These are phyloP conservation scores for Eucalyptus globulus DNA, from an alignment of 345 rosid species.

Conservation along the genomic window DNA sequence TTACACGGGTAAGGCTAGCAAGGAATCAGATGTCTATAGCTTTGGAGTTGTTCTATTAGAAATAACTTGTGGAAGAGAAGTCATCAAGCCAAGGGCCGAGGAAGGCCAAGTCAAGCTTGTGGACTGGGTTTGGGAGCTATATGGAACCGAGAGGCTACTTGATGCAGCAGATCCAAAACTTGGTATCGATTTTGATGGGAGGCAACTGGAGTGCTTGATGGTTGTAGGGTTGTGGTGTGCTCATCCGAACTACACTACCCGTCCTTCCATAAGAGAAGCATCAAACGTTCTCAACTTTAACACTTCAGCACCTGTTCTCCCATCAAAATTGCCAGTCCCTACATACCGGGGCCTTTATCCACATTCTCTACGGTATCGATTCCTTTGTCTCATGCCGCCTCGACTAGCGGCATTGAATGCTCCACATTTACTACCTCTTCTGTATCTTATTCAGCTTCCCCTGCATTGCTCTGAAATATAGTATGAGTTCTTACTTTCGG, in stretches of 20 bases:
- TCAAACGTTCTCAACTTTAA: background rate
- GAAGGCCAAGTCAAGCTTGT: background rate
- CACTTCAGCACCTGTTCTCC: background rate
- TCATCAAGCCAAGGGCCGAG: background rate
- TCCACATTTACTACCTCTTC: background rate
- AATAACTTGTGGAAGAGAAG: background rate
- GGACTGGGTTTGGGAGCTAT: background rate
- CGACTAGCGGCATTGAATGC: background rate
- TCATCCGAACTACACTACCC: background rate
- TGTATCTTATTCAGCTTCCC: background rate
- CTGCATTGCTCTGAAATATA: background rate
- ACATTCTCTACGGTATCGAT: too few species aligned
- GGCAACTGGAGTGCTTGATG: background rate
- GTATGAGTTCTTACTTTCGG: background rate
- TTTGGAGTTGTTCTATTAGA: background rate
- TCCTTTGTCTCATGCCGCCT: background rate
- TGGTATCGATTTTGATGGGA: background rate
- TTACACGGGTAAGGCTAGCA: background rate
- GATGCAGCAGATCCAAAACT: background rate
- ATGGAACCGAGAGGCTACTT: background rate
- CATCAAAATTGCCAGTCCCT: background rate
- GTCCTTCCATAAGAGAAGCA: background rate
- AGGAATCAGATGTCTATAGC: background rate
- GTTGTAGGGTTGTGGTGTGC: background rate
- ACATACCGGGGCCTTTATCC: background rate